Evolutionary conservation across 495 filamentous ascomycete species (phyloP), one percentile per base, ranked within the genome.

Genomic region (Talaromyces adpressus): DNA sequence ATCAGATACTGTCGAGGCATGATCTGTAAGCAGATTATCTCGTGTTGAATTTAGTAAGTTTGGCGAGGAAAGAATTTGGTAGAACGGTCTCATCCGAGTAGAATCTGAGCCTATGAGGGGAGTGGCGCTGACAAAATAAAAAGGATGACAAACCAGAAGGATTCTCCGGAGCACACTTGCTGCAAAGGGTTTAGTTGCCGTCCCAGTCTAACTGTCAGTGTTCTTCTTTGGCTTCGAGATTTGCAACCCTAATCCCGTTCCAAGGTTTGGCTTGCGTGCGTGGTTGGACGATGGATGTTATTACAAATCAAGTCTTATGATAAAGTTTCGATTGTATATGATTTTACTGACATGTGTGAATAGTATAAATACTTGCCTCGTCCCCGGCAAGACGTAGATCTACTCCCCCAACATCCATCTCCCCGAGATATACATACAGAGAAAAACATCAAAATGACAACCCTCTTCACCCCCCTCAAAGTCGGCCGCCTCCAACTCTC

Each of bases 401-500:
- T 16, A 41, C 36, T 12, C 32, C 36, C 36, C 4, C 36, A 41
- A 6, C 1, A 36, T 36, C 29, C 29, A 30, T 36, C 32, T 12
- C 32, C 32, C 2, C 0, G 9, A 36, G 14, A 45, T 45, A 45
- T 18, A 45, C 39, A 45, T 41, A 41, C 16, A 45, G 14, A 45
- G 0, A 45, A 0, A 36, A 30, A 30, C 29, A 27, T 59, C 20
- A 29, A 45, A 11, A 62, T 51, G 23, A n/a, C 45, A 29, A 51
- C 41, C 14, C 77, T 87, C 52, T 87, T 88, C 75, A 67, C 73
- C 8, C 82, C 85, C 22, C 66, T 87, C 41, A 73, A 70, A 47
- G 63, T 86, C 12, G 81, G 79, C 9, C 66, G 73, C 30, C 62
- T 81, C 14, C 70, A 73, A 9, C 79, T 85, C 25, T 69, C 71